Base-by-base conservation (phyloP, 768 basidiomycete species). In the Termitomyces heimii region DNA sequence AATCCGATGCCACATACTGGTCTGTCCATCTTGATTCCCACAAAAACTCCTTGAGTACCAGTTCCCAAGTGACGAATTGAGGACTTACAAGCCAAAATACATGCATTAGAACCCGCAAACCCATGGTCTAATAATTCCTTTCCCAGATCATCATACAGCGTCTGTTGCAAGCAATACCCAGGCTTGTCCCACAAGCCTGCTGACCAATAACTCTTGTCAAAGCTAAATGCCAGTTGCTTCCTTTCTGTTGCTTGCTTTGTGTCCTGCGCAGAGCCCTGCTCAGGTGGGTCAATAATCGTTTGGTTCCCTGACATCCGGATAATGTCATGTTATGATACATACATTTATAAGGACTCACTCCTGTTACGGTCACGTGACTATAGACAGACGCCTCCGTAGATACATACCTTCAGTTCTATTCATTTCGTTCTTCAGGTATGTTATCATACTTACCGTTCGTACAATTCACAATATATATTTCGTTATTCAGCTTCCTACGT, bases 131-230 rank as follows among this genome's bases (percentile, higher is more conserved):
- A 77, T 53, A 99, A 73, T 67, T 98, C 96, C 71, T 88, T 89
- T 43, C 96, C 96, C 35, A 98, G 71, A 75, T 98, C 96, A 63
- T 94, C 85, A 71, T 92, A 98, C 57, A 98, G 76, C 0, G 94
- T 98, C 70, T 96, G 87, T 66, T 99, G 96, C 4, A 89, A 92
- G 63, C 94, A 95, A 68, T 98, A 98, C 14, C 80, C 78, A 0
- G 92, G 88, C 56, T 97, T 96, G 67, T 94, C 90, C 65, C 91
- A 80, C 10, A 89, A 80, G 1, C 94, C 92, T 14, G 94, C 94
- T 40, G 93, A 94, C 95, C 94, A 96, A 72, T 98, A 98, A 54
- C 89, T 91, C 80, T 95, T 96, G 81, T 98, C 96, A 63, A 98
- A 98, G 60, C 89, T 88, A 72, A 98, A 98, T 0, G 82, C 71